phyloP scores from a whole-genome alignment of 1,284 basidiomycete genomes.

The Pseudozyma hubeiensis region DNA sequence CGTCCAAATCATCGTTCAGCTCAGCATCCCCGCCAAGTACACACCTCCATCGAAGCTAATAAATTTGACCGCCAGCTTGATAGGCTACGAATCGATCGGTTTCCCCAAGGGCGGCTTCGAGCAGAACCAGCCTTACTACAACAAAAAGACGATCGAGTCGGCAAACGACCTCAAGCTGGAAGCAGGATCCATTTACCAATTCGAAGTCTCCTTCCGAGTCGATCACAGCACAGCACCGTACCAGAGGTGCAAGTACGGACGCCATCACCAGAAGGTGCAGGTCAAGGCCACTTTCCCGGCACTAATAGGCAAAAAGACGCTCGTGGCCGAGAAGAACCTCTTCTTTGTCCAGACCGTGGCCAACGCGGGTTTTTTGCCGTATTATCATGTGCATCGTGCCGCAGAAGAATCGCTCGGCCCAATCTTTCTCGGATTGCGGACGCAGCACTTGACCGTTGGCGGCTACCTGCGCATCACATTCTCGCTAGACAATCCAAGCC shows the following conservation, averaged over 20 bases:
- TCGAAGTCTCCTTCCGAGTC: constrained; percentile 44
- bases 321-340: constrained; percentile 45
- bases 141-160: constrained; percentile 43
- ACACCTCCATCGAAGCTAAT: constrained; percentile 41
- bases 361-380: constrained; percentile 33
- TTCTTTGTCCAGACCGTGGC: constrained; percentile 47
- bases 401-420: constrained; percentile 43
- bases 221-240: constrained; percentile 52
- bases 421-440: constrained; percentile 41
- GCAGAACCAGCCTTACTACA: constrained; percentile 52
- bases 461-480: constrained; percentile 50
- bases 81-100: constrained; percentile 49
- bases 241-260: constrained; percentile 49
- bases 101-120: constrained; percentile 53
- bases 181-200: constrained; percentile 46
- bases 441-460: constrained; percentile 54
- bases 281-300: constrained; percentile 54
- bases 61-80: constrained; percentile 31
- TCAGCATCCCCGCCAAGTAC: constrained; percentile 37
- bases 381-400: constrained; percentile 46
- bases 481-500: constrained; percentile 40
- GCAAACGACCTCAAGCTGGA: constrained; percentile 46
- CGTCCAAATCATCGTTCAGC: constrained; percentile 46
- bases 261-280: constrained; percentile 47
- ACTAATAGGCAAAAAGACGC: constrained; percentile 44